Base-by-base conservation (phyloP, 352 stramenopile genomes). In the Pythium utonaiense region DNA sequence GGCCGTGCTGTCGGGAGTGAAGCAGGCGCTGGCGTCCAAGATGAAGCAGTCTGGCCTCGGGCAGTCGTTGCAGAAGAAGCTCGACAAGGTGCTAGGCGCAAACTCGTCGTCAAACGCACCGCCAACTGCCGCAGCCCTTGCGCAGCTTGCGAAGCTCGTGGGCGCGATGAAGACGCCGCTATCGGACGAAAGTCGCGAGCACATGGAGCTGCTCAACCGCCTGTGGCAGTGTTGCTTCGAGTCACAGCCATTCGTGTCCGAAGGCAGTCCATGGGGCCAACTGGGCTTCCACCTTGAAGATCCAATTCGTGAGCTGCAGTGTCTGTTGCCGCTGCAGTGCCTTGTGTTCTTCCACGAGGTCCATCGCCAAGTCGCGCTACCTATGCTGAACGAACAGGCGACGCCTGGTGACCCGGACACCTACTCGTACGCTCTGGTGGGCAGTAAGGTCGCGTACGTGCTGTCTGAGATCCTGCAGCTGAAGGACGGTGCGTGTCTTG, bases 331-430 rank as follows among this genome's bases (percentile, higher is more conserved):
- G 3, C 62, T 95, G 42, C 82, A 95, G 60, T 92, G 83, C 36
- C 73, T 95, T 8, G 77, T 87, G 41, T 93, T 88, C 59, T 95
- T 95, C 64, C 78, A 86, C 47, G 83, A 92, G 60, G 71, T 86
- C 49, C 80, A 92, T 50, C 72, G 72, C 30, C 83, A 73, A 6
- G 67, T 81, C 9, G 81, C 80, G 25, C 63, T 89, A 31, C 72
- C 83, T 7, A 89, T 93, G 63, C 51, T 93, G 12, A 83, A 79
- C 62, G 74, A 86, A 44, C 77, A 89, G 57, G 70, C 70, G 19
- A 49, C 51, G 2, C 34, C 60, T 0, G 54, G 62, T 0, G 69
- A 74, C 34, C 71, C 76, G 17, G 75, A 82, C 21, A 75, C 64
- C n/a, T 91, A 89, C 52, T 62, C 74, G 24, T 91, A 91, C 63